Evolutionary conservation across 345 rosid genomes (phyloP).

Genomic region (Chamaenerion angustifolium): DNA sequence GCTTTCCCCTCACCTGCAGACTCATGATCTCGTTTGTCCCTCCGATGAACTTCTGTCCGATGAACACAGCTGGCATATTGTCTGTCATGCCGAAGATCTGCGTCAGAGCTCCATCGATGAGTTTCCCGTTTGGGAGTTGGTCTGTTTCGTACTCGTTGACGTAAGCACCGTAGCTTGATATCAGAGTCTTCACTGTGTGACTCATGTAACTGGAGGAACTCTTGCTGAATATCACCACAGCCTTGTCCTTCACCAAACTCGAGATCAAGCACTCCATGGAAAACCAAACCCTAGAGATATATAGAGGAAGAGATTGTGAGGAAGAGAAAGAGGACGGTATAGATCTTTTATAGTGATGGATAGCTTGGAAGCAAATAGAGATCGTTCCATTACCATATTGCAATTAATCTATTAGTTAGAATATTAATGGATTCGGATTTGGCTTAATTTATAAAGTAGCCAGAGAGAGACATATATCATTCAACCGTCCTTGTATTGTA

Average conservation of each 20-base stretch:
- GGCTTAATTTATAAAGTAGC: no score
- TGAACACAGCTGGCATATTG: slow-evolving; percentile 68
- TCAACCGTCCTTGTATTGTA: no score
- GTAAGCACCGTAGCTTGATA: slow-evolving; percentile 61
- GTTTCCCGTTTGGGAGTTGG: slow-evolving; percentile 35
- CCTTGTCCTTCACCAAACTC: slow-evolving; percentile 44
- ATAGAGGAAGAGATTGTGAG: no score
- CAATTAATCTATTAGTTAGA: no score
- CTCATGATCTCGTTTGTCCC: slow-evolving; percentile 68
- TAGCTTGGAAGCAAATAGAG: no score
- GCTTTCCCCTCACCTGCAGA: slow-evolving; percentile 53
- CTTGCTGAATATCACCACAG: slow-evolving; percentile 84
- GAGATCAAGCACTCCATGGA: slow-evolving; percentile 25
- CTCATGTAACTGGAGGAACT: slow-evolving; percentile 58
- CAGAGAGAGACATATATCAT: no score
- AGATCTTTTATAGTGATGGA: no score
- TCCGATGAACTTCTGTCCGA: slow-evolving; percentile 55
- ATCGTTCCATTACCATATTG: no score
- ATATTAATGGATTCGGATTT: no score
- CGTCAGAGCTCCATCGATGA: slow-evolving; percentile 40
- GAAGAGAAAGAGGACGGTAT: no score
- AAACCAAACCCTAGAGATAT: no score
- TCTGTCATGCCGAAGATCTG: slow-evolving; percentile 45
- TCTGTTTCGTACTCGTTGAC: slow-evolving; percentile 65
- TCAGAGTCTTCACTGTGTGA: slow-evolving; percentile 48